Percentiles rank a stretch among this genome's conserved stretches.
Conservation (phyloP, 169 alveolate species). For the Plasmodium gonderi region DNA sequence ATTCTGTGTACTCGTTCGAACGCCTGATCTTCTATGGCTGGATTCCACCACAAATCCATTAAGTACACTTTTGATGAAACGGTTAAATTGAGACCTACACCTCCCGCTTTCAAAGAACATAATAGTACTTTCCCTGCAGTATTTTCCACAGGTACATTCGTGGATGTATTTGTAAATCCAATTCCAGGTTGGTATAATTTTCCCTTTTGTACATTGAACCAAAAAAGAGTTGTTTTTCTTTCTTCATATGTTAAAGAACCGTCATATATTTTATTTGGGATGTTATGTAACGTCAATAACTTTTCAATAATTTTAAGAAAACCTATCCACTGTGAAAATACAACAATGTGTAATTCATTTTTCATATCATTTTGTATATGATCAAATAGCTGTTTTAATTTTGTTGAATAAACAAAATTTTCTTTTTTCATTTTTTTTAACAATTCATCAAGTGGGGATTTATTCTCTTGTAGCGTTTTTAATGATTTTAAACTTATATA, state of each 20-base stretch:
- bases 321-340: slow-evolving; percentile 76
- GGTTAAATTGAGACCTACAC: slow-evolving; percentile 90
- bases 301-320: slow-evolving; percentile 65
- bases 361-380: slow-evolving; percentile 68
- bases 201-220: slow-evolving; percentile 73
- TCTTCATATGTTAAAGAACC: slow-evolving; percentile 67
- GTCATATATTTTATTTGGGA: slow-evolving; percentile 64
- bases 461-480: slow-evolving; percentile 64
- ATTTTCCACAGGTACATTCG: slow-evolving; percentile 61
- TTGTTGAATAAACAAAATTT: slow-evolving; percentile 63
- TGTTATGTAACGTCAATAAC: slow-evolving; percentile 45
- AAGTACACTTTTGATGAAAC: slow-evolving; percentile 86
- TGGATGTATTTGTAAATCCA: slow-evolving; percentile 27
- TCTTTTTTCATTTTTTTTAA: slow-evolving; percentile 72
- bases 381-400: slow-evolving; percentile 58
- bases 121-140: slow-evolving; percentile 80
- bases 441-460: slow-evolving; percentile 50
- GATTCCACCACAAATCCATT: slow-evolving; percentile 94
- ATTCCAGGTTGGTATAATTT: slow-evolving; percentile 65
- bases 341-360: slow-evolving; percentile 67
- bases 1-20: slow-evolving; percentile 95
- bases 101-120: slow-evolving; percentile 90
- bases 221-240: slow-evolving; percentile 35
- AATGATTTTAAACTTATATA: slow-evolving; percentile 63
- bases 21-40: slow-evolving; percentile 94